Evolutionary conservation across 768 basidiomycete genomes (phyloP), one percentile per base, ranked within the genome.

Genomic region (Chalciporus sphaerocephalus): DNA sequence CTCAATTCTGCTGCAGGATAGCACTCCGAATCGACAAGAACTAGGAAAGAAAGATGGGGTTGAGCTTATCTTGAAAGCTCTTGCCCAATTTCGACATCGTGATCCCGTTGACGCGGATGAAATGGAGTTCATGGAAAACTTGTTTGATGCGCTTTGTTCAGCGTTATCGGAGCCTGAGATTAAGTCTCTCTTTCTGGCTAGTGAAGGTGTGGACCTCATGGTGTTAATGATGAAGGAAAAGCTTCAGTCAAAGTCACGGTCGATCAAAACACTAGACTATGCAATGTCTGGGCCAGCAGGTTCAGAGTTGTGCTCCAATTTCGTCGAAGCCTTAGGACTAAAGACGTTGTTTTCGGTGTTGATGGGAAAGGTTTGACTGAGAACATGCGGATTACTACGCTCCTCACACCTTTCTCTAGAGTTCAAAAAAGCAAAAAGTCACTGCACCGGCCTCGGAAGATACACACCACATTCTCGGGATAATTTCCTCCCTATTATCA

Each of bases 181-280:
- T 61, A 98, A 97, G 66, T 64, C 75, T 15, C 67, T 82, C 4
- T 98, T 99, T 68, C 69, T 92, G n/a, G 79, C 83, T 9, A 85
- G 85, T 16, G 96, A 99, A 65, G 96, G 96, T 2, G 81, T 92
- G 12, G 96, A 99, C 57, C 76, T 99, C 25, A 97, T 98, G 93
- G 78, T 96, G n/a, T 73, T 98, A 52, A 87, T 96, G 79, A 93
- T 97, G 87, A 95, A 87, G 92, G 87, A 91, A 51, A 95, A 92
- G 61, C 74, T 79, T 48, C 78, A 92, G 52, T 80, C 91, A 1
- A 81, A 81, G 46, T 86, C 85, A 13, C 74, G 91, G 33, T 79
- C 92, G 2, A 90, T 97, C 70, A 99, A 98, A 64, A 81, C 86
- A 1, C 71, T 99, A 10, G 89, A 95, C 59, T 86, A 92, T 60